Evolutionary conservation across 768 basidiomycete species (phyloP).

Genomic region (Trametes maxima): DNA sequence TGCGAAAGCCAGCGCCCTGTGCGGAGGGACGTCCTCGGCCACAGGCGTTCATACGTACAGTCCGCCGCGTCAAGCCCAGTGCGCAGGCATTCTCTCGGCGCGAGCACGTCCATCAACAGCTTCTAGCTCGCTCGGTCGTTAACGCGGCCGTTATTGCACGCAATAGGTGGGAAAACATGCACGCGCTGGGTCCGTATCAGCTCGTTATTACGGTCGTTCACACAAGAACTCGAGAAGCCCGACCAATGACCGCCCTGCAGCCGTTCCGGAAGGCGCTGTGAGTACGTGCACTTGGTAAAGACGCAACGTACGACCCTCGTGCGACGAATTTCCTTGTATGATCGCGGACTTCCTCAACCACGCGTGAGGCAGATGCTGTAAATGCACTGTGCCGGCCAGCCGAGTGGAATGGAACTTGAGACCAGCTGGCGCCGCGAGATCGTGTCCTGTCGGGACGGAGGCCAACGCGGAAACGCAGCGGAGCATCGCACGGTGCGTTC

Average conservation of each 20-base stretch:
- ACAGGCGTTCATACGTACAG: constrained; percentile 19
- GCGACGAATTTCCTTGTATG: constrained; percentile 18
- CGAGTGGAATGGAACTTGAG: constrained; percentile 6
- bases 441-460: neutral
- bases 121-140: constrained; percentile 23
- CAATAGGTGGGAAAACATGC: constrained; percentile 17
- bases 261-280: constrained; percentile 16
- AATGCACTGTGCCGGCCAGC: constrained; percentile 4
- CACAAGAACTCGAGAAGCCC: constrained; percentile 15
- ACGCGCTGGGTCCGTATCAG: constrained; percentile 18
- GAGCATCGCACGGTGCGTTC: neutral
- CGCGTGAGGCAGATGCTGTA: constrained; percentile 5
- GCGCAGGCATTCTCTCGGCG: constrained; percentile 12
- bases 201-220: constrained; percentile 16
- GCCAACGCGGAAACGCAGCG: neutral
- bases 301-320: constrained; percentile 20
- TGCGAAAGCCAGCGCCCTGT: constrained; percentile 9
- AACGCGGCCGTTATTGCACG: constrained; percentile 19
- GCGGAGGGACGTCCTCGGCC: constrained; percentile 1
- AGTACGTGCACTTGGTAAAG: constrained; percentile 20
- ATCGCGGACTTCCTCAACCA: constrained; percentile 15
- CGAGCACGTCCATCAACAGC: constrained; percentile 24
- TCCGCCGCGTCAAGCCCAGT: constrained; percentile 5
- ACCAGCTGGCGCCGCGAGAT: neutral
- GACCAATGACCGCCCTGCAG: constrained; percentile 20